Base-by-base conservation (phyloP, 768 basidiomycete species). In the Obba rivulosa region DNA sequence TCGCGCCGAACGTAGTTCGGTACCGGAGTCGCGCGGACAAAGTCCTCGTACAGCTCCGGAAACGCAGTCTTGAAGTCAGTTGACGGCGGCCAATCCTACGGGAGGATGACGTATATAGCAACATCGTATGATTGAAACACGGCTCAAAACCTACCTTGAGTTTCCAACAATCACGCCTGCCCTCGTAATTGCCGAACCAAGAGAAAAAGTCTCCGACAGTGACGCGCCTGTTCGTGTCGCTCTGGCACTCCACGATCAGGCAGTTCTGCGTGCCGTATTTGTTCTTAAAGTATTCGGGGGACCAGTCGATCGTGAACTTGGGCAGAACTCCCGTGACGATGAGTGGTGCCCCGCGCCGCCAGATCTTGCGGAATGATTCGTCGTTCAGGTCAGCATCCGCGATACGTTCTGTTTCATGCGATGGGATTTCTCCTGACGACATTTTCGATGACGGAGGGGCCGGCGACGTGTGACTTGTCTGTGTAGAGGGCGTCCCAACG, bases 51-150 rank as follows among this genome's bases (percentile, higher is more conserved):
- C 10, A 96, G 70, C 45, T 85, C 84, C 0, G 93, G 94, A 62
- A 92, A 92, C 1, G 80, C 78, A 2, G 76, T 72, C 60, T 83
- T 83, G 69, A 98, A 95, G 54, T 95, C 92, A 2, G 80, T 76
- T 8, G 85, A 83, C 0, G 89, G 80, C 3, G 94, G 94, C 93
- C 94, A 98, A 67, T 98, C 94, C 85, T 93, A 54, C n/a, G 18
- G 22, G 21, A 28, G 34, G 45, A 24, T 14, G 22, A 53, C 25
- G 16, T 13, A 20, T 22, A 43, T 14, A 49, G 18, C 24, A 5
- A 31, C 23, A 24, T 17, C 23, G 2, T 17, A 46, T 38, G 22
- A 21, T 23, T 10, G 11, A 25, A 16, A 11, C 28, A 31, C n/a
- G 18, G 8, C 14, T 22, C 37, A 7, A 11, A 41, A 38, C 45